Evolutionary conservation across 176 grass and related monocot genomes (phyloP).

Genomic region (Tillandsia fasciculata): DNA sequence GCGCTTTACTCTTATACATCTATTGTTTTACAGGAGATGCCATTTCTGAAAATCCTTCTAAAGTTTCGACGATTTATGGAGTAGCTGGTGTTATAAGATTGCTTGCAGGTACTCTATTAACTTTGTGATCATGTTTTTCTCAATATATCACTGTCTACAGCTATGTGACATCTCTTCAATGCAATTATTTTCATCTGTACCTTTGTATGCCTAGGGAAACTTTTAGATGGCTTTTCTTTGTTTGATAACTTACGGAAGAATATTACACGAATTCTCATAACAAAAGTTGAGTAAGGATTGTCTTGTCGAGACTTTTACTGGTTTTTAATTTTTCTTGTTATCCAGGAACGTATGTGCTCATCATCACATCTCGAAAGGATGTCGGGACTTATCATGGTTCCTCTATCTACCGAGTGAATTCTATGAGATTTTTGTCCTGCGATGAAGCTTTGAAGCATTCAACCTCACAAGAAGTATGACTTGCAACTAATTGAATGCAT

Average conservation of each 20-base stretch:
- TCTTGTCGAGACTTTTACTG: neutral
- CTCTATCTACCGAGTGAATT: conserved; percentile 51
- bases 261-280: neutral
- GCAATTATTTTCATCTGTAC: neutral
- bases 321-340: conserved; percentile 28
- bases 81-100: conserved; percentile 41
- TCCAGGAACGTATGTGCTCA: conserved; percentile 71
- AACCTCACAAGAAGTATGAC: conserved; percentile 82
- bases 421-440: conserved; percentile 85
- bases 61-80: conserved; percentile 45
- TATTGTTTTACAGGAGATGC: conserved; percentile 22
- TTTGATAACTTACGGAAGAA: neutral
- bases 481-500: conserved; percentile 6
- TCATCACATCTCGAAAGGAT: conserved; percentile 78
- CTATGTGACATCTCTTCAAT: neutral
- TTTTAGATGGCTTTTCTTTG: neutral
- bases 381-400: conserved; percentile 61
- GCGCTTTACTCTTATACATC: neutral
- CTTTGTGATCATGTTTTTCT: too few species aligned
- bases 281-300: too few species aligned
- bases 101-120: conserved; percentile 32
- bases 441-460: conserved; percentile 73
- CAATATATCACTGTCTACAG: too few species aligned
- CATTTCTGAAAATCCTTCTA: conserved; percentile 20
- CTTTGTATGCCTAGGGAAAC: too few species aligned